Base-by-base conservation (phyloP, 163 green algal genomes). In the Chloromonas sp. region DNA sequence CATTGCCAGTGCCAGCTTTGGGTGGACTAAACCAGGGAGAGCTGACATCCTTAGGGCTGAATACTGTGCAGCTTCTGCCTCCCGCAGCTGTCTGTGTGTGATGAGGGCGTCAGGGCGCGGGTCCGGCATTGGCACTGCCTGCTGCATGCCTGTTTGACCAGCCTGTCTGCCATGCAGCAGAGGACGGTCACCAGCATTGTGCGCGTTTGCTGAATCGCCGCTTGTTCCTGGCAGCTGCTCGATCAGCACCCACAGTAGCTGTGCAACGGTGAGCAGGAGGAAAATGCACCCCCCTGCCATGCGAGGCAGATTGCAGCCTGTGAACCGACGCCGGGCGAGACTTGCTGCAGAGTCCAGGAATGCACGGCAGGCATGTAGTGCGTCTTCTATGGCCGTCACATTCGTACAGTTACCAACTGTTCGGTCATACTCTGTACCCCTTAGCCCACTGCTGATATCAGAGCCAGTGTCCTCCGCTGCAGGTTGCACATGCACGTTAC, bases 261-360 rank as follows among this genome's bases (percentile, higher is more conserved):
- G 36, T 36, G 36, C 36, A 36, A 94, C 71, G 5, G 86, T 82
- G 3, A 15, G 83, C 59, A 91, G 80, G 11, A 90, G 82, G 76
- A 94, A 58, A 15, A 85, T 66, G 62, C 91, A 85, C 14, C 93
- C 94, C 0, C 82, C 83, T 15, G 79, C 84, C 84, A 97, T 96
- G 57, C 82, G 66, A 0, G 60, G 60, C 58, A 92, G 74, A 36
- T 89, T 60, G 83, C 95, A 96, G 60, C 93, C 90, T 0, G 93
- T 95, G 91, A 94, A 97, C 85, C 94, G 91, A 8, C 83, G 66
- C 36, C 92, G 85, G 0, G 93, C 93, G 61, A 96, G 82, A 0
- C 79, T 81, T 1, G 84, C 92, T 0, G 89, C 91, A 0, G 82
- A 87, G 59, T 66, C 15, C 77, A 81, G n/a, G 77, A 81, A 81